Base-by-base conservation (phyloP, 2,329 filamentous ascomycete species). In the Lecanicillium sp. region DNA sequence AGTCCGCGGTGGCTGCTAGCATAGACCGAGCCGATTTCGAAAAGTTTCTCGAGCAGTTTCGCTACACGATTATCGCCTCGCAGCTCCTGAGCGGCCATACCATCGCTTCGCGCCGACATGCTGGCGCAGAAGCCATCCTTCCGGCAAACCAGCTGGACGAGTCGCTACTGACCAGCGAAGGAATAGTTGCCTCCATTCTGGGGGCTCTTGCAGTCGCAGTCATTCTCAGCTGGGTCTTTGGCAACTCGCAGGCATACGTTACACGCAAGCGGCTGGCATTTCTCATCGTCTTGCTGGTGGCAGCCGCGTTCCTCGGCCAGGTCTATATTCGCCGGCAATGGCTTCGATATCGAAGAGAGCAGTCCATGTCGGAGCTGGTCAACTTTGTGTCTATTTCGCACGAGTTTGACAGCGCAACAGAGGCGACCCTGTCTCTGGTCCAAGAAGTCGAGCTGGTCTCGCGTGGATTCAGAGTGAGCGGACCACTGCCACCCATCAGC, bases 381-480 rank as follows among this genome's bases (percentile, higher is more conserved):
- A 63, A 69, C 1, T 79, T 94, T 47, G 79, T 92, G 33, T 69
- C 76, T 33, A 81, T 79, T 52, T 80, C 87, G 29, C 87, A 94
- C 54, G 79, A 81, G 36, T 87, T 94, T 50, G 88, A 96, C 60
- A 77, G 81, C 29, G 81, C 82, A 17, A 80, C 77, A 29, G 80
- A 81, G 29, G 83, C 86, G 22, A 84, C 86, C 3, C 69, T 95
- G 40, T 79, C 84, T 28, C 74, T 95, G 44, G 82, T 96, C 45
- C 89, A 95, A 58, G 89, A 96, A 62, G 88, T 96, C n/a, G 89
- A 96, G 64, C 72, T 96, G 22, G 88, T 96, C 18, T 94, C 89
- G 20, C 79, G 89, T 49, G 89, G 89, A 17, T 96, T 94, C 60
- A 75, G 86, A 62, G 71, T 95, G 79, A 94, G 87, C 68, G 83